A percentile compares a stretch with the other conserved stretches of the same genome.
phyloP scores from a whole-genome alignment of 2,329 filamentous ascomycete species.

The Alternaria ventricosa region DNA sequence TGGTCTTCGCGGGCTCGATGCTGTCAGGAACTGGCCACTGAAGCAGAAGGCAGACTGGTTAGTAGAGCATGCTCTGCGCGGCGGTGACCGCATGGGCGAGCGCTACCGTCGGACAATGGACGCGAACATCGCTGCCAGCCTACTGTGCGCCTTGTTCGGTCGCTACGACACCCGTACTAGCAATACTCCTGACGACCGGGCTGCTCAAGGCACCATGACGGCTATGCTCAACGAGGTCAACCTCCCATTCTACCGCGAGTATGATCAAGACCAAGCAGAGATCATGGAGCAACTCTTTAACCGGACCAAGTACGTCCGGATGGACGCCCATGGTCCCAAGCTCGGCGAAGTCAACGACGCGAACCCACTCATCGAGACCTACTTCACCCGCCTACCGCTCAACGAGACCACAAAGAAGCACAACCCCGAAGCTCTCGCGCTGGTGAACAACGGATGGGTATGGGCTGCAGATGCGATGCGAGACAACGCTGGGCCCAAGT shows the following conservation, averaged over 20 bases:
- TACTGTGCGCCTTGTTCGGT: constrained; percentile 73
- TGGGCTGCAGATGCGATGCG: constrained; percentile 95
- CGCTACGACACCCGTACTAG: constrained; percentile 63
- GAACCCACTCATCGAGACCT: constrained; percentile 87
- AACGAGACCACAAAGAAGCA: constrained; percentile 82
- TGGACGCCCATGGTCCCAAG: constrained; percentile 92
- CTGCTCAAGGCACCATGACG: constrained; percentile 58
- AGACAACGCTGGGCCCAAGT: constrained; percentile 90
- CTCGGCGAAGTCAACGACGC: constrained; percentile 77
- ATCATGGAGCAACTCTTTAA: constrained; percentile 93
- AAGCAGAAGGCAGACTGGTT: constrained; percentile 70
- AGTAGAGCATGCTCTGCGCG: constrained; percentile 71
- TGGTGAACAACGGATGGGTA: constrained; percentile 98
- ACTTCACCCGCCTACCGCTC: constrained; percentile 86
- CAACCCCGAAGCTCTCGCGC: constrained; percentile 74
- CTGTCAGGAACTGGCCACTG: constrained; percentile 61
- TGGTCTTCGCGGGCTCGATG: constrained; percentile 59
- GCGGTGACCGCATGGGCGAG: constrained; percentile 77
- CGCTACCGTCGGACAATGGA: constrained; percentile 77
- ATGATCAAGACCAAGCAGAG: constrained; percentile 80
- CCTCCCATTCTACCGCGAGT: constrained; percentile 88
- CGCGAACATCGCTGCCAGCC: constrained; percentile 70
- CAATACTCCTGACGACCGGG: constrained; percentile 60
- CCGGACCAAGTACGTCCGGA: constrained; percentile 88
- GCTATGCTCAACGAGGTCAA: constrained; percentile 84